Evolutionary conservation across 768 basidiomycete genomes (phyloP), one percentile per base, ranked within the genome.

Genomic region (Boletus pseudo-olivaceus): DNA sequence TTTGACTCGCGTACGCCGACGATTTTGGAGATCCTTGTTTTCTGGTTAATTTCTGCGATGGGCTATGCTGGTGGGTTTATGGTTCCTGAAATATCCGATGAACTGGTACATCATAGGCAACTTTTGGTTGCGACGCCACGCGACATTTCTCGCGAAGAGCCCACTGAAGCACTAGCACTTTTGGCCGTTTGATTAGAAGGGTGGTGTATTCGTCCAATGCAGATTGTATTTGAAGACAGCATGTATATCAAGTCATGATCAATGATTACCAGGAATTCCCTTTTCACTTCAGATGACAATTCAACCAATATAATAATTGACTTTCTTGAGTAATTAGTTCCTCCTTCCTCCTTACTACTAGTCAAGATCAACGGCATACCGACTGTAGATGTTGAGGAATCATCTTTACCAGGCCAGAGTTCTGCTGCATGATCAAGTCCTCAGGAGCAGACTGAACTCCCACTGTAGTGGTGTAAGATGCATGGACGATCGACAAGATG

Each of bases 11-110:
- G 60, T 43, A 65, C 63, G 14, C 83, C 82, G n/a, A 76, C 79
- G 12, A 71, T 84, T 44, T 59, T 80, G 50, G 79, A 83, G 65
- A 68, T 73, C 54, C 64, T 85, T 23, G 65, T 74, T 8, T 84
- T 76, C 64, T 86, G 84, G 83, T 63, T 82, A 46, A 73, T 73
- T 35, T 82, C 82, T 47, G 77, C 81, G 10, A 77, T 80, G 76
- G 71, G 68, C 0, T 61, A 75, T 35, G 56, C 66, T 3, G 69
- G 67, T 39, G 65, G 69, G 14, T 71, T 72, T 44, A 47, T 54
- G 14, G 58, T 70, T 15, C 69, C 69, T 29, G 65, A 69, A 39
- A 57, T 62, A 27, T 41, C 61, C 7, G 26, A 34, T 10, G 69
- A 71, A 20, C 41, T 30, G 38, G 56, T 23, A 26, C 58, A 62